phyloP scores from a whole-genome alignment of 2,329 filamentous ascomycete species.

The Diplocarpon mali region DNA sequence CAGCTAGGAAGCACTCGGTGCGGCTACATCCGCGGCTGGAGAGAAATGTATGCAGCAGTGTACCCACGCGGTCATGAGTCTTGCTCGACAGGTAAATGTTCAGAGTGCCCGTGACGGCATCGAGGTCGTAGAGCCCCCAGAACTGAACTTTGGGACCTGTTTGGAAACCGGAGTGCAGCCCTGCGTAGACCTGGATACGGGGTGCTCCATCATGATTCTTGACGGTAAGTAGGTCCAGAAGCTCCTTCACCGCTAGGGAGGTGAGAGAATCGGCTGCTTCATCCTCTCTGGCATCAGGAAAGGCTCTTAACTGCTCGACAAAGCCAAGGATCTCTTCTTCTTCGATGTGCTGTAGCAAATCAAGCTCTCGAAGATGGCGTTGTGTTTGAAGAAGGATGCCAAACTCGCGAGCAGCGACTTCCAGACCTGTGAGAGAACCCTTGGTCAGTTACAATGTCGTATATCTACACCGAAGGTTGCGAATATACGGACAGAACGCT shows the following conservation, averaged over 20 bases:
- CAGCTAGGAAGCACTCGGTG: conserved; percentile 2
- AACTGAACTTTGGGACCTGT: background rate
- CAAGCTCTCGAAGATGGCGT: conserved; percentile 18
- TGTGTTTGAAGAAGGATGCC: conserved; percentile 18
- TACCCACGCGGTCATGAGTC: background rate
- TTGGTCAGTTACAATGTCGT: too few relatives aligned
- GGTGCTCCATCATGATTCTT: conserved; percentile 10
- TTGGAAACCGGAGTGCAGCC: conserved; percentile 1
- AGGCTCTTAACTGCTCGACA: conserved; percentile 10
- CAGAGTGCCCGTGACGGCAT: background rate
- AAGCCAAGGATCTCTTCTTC: conserved; percentile 15
- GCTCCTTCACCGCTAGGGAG: conserved; percentile 7
- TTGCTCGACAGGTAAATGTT: conserved; percentile 2
- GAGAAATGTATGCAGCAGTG: conserved; percentile 4
- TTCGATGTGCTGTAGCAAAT: conserved; percentile 15
- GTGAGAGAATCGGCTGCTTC: conserved; percentile 13
- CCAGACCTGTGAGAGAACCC: conserved; percentile 3
- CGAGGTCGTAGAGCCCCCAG: conserved; percentile 5
- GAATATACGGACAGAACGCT: too few relatives aligned
- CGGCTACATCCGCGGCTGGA: conserved; percentile 1
- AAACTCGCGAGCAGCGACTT: conserved; percentile 19
- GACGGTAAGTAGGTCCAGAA: conserved; percentile 6
- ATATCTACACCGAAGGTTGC: too few relatives aligned
- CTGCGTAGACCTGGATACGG: conserved; percentile 23
- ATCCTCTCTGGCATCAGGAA: conserved; percentile 25